These are phyloP conservation scores for Termitomyces sp. DNA, from an alignment of 768 basidiomycete genomes.

Conservation along the genomic window DNA sequence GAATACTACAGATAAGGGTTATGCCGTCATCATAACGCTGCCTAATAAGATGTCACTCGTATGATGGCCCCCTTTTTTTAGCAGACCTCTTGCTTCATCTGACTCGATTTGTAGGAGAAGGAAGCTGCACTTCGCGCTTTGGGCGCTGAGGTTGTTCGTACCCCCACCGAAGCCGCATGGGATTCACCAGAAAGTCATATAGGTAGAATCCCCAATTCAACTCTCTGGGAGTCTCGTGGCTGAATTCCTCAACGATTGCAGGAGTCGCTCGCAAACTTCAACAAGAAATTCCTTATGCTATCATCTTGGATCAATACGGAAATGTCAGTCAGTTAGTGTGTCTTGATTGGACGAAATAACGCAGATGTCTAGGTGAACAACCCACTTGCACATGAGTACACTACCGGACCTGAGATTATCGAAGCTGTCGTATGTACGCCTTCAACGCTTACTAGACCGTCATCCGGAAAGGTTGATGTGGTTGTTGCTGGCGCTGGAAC, in stretches of 20 bases:
- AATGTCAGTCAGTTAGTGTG: constrained; percentile 42
- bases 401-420: constrained; percentile 91
- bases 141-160: constrained; percentile 92
- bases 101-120: constrained; percentile 59
- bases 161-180: constrained; percentile 86
- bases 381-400: constrained; percentile 85
- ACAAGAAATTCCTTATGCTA: constrained; percentile 71
- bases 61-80: neutral
- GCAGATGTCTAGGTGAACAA: constrained; percentile 58
- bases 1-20: constrained; percentile 88
- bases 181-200: constrained; percentile 89
- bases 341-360: constrained; percentile 5
- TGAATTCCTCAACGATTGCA: constrained; percentile 85
- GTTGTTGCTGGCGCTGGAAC: constrained; percentile 89
- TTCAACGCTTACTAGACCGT: constrained; percentile 50
- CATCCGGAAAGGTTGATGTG: constrained; percentile 74
- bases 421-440: constrained; percentile 66
- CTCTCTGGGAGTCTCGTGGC: constrained; percentile 51
- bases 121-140: constrained; percentile 87
- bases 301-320: constrained; percentile 91
- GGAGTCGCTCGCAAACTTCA: constrained; percentile 80
- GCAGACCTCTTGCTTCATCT: neutral
- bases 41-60: constrained; percentile 94
- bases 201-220: constrained; percentile 53
- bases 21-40: constrained; percentile 84